Evolutionary conservation across 768 basidiomycete genomes (phyloP), one percentile per base, ranked within the genome.

Genomic region (Lactifluus echinatus): DNA sequence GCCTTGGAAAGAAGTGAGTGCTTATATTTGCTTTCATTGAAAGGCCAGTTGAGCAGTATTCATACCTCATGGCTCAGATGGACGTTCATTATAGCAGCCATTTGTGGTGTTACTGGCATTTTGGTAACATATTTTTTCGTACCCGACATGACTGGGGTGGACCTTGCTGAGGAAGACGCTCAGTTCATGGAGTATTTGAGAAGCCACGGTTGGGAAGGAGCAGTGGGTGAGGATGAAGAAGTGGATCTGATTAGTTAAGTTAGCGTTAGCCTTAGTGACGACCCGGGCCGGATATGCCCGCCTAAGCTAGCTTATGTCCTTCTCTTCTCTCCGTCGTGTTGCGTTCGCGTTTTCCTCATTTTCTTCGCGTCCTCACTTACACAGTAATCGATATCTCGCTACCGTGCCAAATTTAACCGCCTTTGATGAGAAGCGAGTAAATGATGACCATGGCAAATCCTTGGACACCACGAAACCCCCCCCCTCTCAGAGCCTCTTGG

Each of bases 1-100:
- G 84, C 65, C 77, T 85, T n/a, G 85, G 85, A 14, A 80, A 84
- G 65, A 78, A 75, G 79, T 80, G 63, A 44, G 72, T 67, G 49
- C 2, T 11, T 37, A 21, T 54, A 50, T 45, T 15, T 47, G 31
- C 19, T 26, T 50, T 3, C 21, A 24, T 50, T 10, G 8, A 21
- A 45, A 2, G 43, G 31, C 40, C 60, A 11, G 59, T 50, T 50
- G 11, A 40, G 5, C 24, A 11, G 23, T 21, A 24, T 11, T 2
- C 19, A 33, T 8, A 14, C 47, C 2, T n/a, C n/a, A n/a, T n/a
- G n/a, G 8, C 53, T 36, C 63, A 82, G 80, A 59, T 83, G 81
- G 82, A 84, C 81, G 4, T 84, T 84, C 61, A 84, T 84, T 62
- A 77, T 84, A 63, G 79, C 77, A 56, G 85, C 84, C n/a, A 80